Percentiles rank a stretch among this genome's conserved stretches.
Conservation (phyloP, 2,329 filamentous ascomycete genomes). For the Ophiostoma quercus region DNA sequence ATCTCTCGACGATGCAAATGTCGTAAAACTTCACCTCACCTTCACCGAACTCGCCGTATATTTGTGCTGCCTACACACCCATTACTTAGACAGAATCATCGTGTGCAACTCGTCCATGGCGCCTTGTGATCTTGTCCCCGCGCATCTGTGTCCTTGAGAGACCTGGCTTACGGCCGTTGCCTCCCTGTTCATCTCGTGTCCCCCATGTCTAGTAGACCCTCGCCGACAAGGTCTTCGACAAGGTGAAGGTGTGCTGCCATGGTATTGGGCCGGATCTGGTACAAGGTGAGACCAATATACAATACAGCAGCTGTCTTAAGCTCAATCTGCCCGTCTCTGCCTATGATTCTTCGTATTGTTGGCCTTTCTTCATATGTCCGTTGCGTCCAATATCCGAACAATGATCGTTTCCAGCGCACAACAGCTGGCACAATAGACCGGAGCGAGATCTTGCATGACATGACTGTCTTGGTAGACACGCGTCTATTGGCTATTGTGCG, state of each 20-base stretch:
- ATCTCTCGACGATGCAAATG: neutral
- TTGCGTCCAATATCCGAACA: neutral
- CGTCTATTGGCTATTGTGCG: conserved; percentile 4
- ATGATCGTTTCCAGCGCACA: neutral
- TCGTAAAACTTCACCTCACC: neutral
- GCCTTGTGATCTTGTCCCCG: neutral
- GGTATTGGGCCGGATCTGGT: conserved; percentile 16
- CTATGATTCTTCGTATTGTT: neutral
- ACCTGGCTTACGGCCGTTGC: conserved; percentile 8
- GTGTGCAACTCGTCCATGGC: neutral
- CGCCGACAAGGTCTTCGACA: neutral
- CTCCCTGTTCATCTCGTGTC: neutral
- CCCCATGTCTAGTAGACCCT: neutral
- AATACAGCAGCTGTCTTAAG: neutral
- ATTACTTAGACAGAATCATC: neutral
- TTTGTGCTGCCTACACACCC: neutral
- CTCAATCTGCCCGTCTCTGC: neutral
- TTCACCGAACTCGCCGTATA: neutral
- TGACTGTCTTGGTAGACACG: neutral
- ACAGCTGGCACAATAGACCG: conserved; percentile 13
- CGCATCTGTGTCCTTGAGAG: neutral
- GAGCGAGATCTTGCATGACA: conserved; percentile 23
- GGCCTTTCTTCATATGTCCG: neutral
- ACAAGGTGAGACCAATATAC: conserved; percentile 5
- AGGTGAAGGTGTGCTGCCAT: conserved; percentile 14